A percentile compares a stretch with the other conserved stretches of the same genome.
Evolutionary conservation across 2,329 filamentous ascomycete species (phyloP).

Genomic region (Trichoderma arundinaceum): DNA sequence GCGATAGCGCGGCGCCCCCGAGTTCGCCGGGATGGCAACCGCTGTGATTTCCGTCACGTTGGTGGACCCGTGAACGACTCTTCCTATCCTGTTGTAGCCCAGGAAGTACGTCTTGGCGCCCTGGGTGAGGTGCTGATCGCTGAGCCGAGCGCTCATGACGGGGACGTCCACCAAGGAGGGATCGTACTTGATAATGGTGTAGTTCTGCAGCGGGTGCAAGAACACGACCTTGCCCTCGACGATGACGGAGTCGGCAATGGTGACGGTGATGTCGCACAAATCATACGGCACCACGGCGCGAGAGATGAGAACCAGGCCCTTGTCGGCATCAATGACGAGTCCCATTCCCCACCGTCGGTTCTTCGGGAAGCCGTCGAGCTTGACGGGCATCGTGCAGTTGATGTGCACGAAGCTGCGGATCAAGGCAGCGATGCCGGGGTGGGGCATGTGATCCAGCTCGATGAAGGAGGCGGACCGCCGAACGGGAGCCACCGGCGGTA

Average conservation of each 20-base stretch:
- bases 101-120: constrained; percentile 95
- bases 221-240: constrained; percentile 95
- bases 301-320: constrained; percentile 93
- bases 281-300: constrained; percentile 95
- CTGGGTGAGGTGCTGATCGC: constrained; percentile 82
- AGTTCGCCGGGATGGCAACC: constrained; percentile 93
- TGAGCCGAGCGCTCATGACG: constrained; percentile 85
- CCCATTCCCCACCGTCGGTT: constrained; percentile 95
- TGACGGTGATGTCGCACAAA: constrained; percentile 93
- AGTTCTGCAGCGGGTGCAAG: constrained; percentile 95
- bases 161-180: constrained; percentile 91
- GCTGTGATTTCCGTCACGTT: constrained; percentile 97
- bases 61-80: constrained; percentile 91
- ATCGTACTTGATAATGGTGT: constrained; percentile 94
- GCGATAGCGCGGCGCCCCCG: constrained; percentile 87
- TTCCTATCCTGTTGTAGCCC: constrained; percentile 95
- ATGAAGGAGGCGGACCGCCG: constrained; percentile 88
- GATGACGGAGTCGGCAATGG: constrained; percentile 94
- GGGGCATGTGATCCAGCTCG: constrained; percentile 83
- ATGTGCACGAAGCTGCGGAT: constrained; percentile 95
- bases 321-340: constrained; percentile 94
- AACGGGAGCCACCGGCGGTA: constrained; percentile 74
- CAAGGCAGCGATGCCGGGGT: constrained; percentile 89
- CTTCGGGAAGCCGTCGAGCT: constrained; percentile 96
- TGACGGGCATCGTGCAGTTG: constrained; percentile 89